These are phyloP conservation scores for Coffea humblotiana DNA, from an alignment of 305 asterid genomes.

Conservation along the genomic window DNA sequence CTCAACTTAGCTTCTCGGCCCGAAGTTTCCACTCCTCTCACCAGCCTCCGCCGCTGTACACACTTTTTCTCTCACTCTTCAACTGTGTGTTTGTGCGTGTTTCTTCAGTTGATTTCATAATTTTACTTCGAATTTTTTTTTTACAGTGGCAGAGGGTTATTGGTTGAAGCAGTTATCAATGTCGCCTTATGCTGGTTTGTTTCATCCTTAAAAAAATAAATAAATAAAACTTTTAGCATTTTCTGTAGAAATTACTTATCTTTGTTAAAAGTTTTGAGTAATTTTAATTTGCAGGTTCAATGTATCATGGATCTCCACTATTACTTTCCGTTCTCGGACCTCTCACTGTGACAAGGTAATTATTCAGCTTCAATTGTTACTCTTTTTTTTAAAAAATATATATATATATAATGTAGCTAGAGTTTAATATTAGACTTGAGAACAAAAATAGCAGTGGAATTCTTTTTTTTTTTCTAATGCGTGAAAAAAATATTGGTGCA, in stretches of 20 bases:
- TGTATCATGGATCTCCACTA: conserved; percentile 96
- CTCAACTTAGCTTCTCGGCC: conserved; percentile 90
- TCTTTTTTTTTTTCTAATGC: not conserved
- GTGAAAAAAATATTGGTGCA: conserved; percentile 31
- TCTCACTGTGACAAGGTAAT: conserved; percentile 60
- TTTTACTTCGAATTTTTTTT: not conserved
- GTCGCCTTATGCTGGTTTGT: conserved; percentile 89
- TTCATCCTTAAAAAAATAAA: not conserved
- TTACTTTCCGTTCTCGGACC: conserved; percentile 80
- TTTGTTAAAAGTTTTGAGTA: not conserved
- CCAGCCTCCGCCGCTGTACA: conserved; percentile 91
- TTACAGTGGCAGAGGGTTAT: conserved; percentile 89
- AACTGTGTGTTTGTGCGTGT: not conserved
- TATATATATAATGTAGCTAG: not conserved
- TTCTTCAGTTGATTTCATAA: not conserved
- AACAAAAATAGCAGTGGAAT: not conserved
- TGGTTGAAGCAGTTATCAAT: conserved; percentile 81
- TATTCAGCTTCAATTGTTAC: conserved; percentile 2
- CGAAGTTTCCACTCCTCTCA: conserved; percentile 93
- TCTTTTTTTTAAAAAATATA: not conserved
- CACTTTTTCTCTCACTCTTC: conserved; percentile 16
- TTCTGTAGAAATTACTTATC: not conserved
- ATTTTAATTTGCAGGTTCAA: conserved; percentile 56
- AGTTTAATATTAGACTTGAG: not conserved
- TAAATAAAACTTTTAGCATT: not conserved